Percentiles rank a stretch among this genome's conserved stretches.
phyloP scores from a whole-genome alignment of 1,139 yeast species.

The Debaryomyces sp. region DNA sequence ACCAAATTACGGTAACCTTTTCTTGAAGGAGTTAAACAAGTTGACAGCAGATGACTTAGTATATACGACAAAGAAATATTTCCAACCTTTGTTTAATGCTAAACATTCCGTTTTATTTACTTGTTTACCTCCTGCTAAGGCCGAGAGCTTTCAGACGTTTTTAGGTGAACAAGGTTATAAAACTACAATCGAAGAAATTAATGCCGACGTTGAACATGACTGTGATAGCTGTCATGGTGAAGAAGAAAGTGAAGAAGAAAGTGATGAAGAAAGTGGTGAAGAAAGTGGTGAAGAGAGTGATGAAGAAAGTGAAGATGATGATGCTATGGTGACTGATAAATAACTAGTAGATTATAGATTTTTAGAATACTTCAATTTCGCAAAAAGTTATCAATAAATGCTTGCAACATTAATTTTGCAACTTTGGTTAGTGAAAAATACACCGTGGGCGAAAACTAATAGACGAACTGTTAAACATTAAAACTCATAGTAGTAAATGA shows the following conservation, averaged over 20 bases:
- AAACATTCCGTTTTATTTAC: conserved; percentile 62
- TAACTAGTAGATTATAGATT: background rate
- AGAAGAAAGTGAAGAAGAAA: conserved; percentile 11
- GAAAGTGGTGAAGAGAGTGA: background rate
- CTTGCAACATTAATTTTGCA: background rate
- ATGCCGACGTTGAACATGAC: conserved; percentile 17
- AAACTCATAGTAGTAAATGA: no score
- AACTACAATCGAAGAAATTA: conserved; percentile 58
- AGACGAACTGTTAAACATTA: no score
- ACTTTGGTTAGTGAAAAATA: background rate
- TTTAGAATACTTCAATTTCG: background rate
- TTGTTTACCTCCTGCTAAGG: conserved; percentile 72
- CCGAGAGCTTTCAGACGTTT: conserved; percentile 47
- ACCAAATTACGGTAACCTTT: conserved; percentile 55
- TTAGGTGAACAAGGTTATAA: conserved; percentile 61
- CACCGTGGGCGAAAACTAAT: no score
- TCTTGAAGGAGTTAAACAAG: conserved; percentile 49
- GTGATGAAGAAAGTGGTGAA: conserved; percentile 5
- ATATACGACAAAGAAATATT: conserved; percentile 58
- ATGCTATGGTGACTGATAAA: background rate
- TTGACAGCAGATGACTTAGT: conserved; percentile 63
- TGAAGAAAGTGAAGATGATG: background rate
- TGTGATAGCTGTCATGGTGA: conserved; percentile 21
- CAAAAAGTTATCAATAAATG: background rate
- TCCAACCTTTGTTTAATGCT: conserved; percentile 61